Conservation (phyloP, 805 yeast genomes). For the Blastobotrys terrestris region DNA sequence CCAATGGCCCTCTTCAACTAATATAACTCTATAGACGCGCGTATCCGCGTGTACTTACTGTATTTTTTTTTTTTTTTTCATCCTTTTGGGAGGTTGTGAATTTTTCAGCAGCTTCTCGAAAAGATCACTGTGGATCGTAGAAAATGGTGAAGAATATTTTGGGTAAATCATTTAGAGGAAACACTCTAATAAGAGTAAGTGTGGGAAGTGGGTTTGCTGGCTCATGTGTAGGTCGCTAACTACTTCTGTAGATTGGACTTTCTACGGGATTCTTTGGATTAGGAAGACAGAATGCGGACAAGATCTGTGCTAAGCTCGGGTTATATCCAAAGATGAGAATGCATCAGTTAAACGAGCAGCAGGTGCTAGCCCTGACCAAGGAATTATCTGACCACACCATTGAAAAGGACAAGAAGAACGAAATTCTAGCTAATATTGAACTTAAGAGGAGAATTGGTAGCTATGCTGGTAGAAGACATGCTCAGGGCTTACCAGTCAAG, state of each 20-base stretch:
- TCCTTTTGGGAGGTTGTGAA: neutral
- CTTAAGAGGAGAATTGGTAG: conserved; percentile 77
- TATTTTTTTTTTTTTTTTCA: no score
- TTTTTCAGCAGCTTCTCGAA: neutral
- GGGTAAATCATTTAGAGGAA: conserved; percentile 35
- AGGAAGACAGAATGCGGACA: conserved; percentile 66
- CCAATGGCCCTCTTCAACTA: no score
- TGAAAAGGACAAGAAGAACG: conserved; percentile 66
- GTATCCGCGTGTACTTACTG: no score
- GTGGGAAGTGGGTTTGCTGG: neutral
- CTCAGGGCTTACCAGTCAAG: conserved; percentile 67
- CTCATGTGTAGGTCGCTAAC: neutral
- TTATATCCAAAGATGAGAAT: conserved; percentile 90
- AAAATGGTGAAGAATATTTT: conserved; percentile 31
- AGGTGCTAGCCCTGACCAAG: conserved; percentile 77
- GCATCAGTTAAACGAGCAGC: conserved; percentile 87
- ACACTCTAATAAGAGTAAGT: conserved; percentile 25
- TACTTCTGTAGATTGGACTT: conserved; percentile 49
- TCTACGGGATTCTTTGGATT: conserved; percentile 81
- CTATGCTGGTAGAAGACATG: conserved; percentile 85
- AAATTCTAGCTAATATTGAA: conserved; percentile 61
- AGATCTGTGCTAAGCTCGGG: conserved; percentile 80
- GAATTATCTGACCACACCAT: conserved; percentile 78
- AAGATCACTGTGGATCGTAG: neutral
- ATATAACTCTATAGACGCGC: no score